A percentile compares a stretch with the other conserved stretches of the same genome.
Conservation (phyloP, 345 rosid species). For the Schrenkiella parvula region DNA sequence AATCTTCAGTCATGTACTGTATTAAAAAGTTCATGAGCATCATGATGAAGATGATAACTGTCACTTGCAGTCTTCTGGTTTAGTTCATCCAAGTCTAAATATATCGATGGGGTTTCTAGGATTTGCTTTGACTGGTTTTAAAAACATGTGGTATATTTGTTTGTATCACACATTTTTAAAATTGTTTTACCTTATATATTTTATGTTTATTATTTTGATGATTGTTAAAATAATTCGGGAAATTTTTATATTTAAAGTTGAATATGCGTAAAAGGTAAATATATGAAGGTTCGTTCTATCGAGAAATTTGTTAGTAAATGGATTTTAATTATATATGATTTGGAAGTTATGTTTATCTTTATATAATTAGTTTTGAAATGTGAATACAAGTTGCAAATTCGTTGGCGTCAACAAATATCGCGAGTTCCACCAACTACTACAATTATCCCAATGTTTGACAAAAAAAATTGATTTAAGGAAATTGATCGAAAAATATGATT, state of each 20-base stretch:
- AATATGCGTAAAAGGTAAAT: neutral
- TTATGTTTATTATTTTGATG: neutral
- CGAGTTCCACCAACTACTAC: neutral
- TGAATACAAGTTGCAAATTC: neutral
- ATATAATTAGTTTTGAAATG: neutral
- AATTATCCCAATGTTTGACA: neutral
- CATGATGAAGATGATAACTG: neutral
- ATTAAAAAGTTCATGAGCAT: neutral
- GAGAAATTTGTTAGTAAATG: neutral
- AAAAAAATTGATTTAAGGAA: too few relatives aligned
- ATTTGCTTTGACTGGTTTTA: neutral
- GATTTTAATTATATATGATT: neutral
- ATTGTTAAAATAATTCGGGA: neutral
- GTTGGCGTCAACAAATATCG: neutral
- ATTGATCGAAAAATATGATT: too few relatives aligned
- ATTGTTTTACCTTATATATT: neutral
- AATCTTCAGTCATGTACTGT: neutral
- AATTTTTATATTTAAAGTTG: neutral
- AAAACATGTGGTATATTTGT: neutral
- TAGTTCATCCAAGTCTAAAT: neutral
- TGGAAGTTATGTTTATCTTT: neutral
- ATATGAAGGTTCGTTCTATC: neutral
- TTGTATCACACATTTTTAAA: neutral
- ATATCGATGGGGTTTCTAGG: neutral
- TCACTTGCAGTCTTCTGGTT: neutral